phyloP scores from a whole-genome alignment of 495 filamentous ascomycete genomes.

The Aspergillus leporis region DNA sequence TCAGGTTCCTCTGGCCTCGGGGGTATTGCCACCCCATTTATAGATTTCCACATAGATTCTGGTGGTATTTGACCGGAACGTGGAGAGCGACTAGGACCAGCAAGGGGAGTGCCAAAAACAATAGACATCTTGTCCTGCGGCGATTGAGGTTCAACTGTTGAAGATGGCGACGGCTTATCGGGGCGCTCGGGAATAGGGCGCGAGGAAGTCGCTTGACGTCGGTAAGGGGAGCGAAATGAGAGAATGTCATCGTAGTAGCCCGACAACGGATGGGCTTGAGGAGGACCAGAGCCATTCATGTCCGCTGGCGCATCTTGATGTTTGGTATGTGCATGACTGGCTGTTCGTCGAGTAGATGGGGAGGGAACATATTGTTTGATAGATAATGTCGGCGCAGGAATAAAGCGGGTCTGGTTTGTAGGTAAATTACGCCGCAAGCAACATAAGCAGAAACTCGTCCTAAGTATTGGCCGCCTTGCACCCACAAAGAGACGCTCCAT shows the following conservation, averaged over 20 bases:
- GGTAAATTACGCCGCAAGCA: not conserved
- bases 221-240: conserved; percentile 31
- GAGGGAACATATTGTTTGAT: conserved; percentile 23
- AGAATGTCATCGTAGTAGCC: conserved; percentile 44
- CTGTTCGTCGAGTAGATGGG: conserved; percentile 27
- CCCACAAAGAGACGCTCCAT: conserved; percentile 35
- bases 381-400: not conserved
- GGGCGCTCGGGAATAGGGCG: conserved; percentile 23
- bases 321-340: conserved; percentile 17
- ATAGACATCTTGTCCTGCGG: conserved; percentile 60
- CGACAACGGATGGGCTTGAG: conserved; percentile 43
- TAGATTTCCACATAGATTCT: conserved; percentile 48
- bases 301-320: conserved; percentile 16
- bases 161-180: conserved; percentile 29
- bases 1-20: conserved; percentile 87
- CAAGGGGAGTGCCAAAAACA: conserved; percentile 75
- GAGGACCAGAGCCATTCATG: conserved; percentile 4
- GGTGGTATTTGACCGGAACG: conserved; percentile 51
- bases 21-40: conserved; percentile 81
- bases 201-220: conserved; percentile 24
- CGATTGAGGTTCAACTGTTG: conserved; percentile 30
- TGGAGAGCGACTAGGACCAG: conserved; percentile 64
- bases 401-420: not conserved
- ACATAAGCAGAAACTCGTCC: not conserved
- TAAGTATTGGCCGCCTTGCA: conserved; percentile 22